Base-by-base conservation (phyloP, 2,329 filamentous ascomycete genomes). In the Diaporthe citriasiana region DNA sequence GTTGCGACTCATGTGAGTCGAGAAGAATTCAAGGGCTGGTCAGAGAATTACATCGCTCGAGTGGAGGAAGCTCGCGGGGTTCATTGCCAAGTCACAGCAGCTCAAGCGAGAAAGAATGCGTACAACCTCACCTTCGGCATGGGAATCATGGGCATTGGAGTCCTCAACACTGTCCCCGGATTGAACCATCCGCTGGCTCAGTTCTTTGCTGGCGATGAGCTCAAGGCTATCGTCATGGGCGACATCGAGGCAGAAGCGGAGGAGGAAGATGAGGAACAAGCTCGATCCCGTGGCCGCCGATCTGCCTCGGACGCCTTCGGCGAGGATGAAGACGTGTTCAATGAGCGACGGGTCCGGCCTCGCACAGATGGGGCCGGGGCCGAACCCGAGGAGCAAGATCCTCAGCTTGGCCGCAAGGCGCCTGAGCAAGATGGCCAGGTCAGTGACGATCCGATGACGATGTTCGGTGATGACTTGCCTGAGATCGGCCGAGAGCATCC, bases 11-110 rank as follows among this genome's bases (percentile, higher is more conserved):
- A 81, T 25, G 38, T 89, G 13, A 78, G 83, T 13, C 78, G 82
- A 73, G 77, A 76, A 17, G 81, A 83, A 69, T 79, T 87, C 63
- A 83, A 81, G 71, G 71, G 76, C 7, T 89, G 87, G 87, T 79
- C 81, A 69, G 72, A 76, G 1, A 78, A 86, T 53, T 89, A 90
- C 72, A 74, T 85, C 10, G 76, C 80, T 15, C 92, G 91, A 76
- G 95, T 94, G 89, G 77, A 82, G 38, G 80, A 77, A 25, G 76
- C 76, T 15, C 66, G 19, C 51, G 79, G 75, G 71, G 70, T 75
- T 73, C 71, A 78, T 56, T 76, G 77, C 42, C 73, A 72, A 10
- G 78, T 79, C 45, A 82, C 82, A 0, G 60, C 73, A 15, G 77
- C 80, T 4, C 83, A 85, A 76, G 84, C 86, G n/a, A 85, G 80